phyloP scores from a whole-genome alignment of 495 filamentous ascomycete species.

The Baudoinia panamericana region DNA sequence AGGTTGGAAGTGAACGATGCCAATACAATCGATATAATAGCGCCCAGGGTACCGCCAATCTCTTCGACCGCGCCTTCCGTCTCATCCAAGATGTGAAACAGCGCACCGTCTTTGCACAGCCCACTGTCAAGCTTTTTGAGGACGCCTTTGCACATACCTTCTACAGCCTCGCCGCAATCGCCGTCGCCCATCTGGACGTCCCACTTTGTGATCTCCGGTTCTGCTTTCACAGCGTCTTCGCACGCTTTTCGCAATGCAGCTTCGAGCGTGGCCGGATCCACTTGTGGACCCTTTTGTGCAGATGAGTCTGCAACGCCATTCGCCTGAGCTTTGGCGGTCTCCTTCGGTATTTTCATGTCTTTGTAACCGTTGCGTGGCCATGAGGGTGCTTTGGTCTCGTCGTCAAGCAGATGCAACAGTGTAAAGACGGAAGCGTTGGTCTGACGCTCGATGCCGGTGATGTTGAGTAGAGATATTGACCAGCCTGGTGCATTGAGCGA shows the following conservation, averaged over 20 bases:
- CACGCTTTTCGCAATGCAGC: constrained; percentile 40
- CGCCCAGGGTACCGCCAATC: constrained; percentile 49
- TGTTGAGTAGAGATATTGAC: constrained; percentile 45
- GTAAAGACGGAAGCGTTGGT: constrained; percentile 33
- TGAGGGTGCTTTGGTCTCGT: constrained; percentile 40
- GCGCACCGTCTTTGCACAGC: constrained; percentile 30
- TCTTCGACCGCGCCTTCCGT: constrained; percentile 45
- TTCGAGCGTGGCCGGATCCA: constrained; percentile 27
- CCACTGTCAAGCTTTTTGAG: constrained; percentile 22
- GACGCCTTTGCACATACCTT: constrained; percentile 30
- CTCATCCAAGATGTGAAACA: constrained; percentile 39
- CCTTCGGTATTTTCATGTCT: constrained; percentile 15
- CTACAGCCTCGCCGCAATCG: constrained; percentile 49
- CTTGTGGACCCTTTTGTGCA: constrained; percentile 10
- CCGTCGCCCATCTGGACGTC: constrained; percentile 54
- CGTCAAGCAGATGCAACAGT: constrained; percentile 41
- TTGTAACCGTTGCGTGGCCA: constrained; percentile 30
- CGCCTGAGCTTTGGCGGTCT: constrained; percentile 12
- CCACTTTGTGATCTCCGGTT: constrained; percentile 48
- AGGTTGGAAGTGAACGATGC: constrained; percentile 41
- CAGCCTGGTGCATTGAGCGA: constrained; percentile 52
- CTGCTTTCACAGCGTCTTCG: constrained; percentile 37
- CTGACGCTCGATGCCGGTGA: constrained; percentile 34
- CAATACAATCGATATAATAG: constrained; percentile 47
- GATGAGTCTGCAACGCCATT: background rate